Base-by-base conservation (phyloP, 2,329 filamentous ascomycete genomes). In the Samsoniella hepiali region DNA sequence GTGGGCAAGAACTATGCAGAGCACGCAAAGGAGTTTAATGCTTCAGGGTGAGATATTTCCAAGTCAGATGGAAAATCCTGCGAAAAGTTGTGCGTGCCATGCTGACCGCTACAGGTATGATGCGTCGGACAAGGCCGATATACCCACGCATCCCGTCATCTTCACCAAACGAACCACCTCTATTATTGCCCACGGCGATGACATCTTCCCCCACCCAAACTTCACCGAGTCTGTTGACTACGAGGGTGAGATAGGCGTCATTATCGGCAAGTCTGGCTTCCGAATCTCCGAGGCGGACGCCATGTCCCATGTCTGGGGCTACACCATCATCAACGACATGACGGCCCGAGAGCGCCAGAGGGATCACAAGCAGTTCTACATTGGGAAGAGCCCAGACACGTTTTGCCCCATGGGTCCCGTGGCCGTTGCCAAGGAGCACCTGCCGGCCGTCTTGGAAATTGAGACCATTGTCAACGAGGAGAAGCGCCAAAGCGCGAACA, bases 291-390 rank as follows among this genome's bases (percentile, higher is more conserved):
- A 82, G 54, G 65, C 72, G 1, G 72, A 82, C 64, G 83, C 83
- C 0, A 74, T 78, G 75, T 72, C 79, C 13, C 69, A 85, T 67
- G 81, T 85, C 2, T 84, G 82, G 81, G 83, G 82, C 0, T 85
- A 80, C 65, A 84, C 82, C 0, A 84, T 84, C 59, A 78, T 84
- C 65, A 84, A 84, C 64, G 82, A 84, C 58, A 68, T 84, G 62
- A 82, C 82, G 11, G 81, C 81, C 0, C 72, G 82, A 2, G 80
- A 84, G 64, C 72, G 75, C 44, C 82, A 84, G 71, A 72, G 80
- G 15, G 81, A 84, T 65, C 84, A 86, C 64, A 85, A 86, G 69
- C 84, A 87, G 65, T 86, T 85, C 69, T 86, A 81, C 62, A 79
- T 87, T 56, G 83, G 84, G 9, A 86, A 86, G 69, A 83, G 79